Evolutionary conservation across 1,139 yeast genomes (phyloP).

Genomic region (Suhomyces coccinellae): DNA sequence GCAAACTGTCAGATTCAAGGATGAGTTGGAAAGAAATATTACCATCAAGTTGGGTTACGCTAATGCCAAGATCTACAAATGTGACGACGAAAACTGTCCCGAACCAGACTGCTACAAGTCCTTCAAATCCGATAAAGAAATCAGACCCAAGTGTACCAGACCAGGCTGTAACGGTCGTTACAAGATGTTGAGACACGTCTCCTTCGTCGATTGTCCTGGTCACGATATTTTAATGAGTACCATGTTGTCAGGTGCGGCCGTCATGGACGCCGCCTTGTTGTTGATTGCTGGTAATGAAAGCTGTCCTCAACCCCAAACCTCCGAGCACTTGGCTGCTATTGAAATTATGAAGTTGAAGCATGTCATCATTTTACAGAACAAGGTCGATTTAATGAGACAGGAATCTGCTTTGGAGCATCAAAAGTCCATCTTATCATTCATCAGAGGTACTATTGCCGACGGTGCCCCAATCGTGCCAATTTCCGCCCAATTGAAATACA

Average conservation of each 20-base stretch:
- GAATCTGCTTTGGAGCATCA: constrained; percentile 95
- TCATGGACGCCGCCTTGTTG: constrained; percentile 98
- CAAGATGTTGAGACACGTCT: constrained; percentile 89
- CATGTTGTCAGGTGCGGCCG: constrained; percentile 99
- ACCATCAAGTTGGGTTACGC: constrained; percentile 98
- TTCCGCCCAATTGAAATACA: constrained; percentile 97
- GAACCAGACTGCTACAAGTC: constrained; percentile 96
- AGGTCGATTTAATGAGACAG: constrained; percentile 98
- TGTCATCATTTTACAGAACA: constrained; percentile 93
- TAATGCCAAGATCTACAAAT: constrained; percentile 94
- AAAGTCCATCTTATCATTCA: constrained; percentile 85
- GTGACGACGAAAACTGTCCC: constrained; percentile 84
- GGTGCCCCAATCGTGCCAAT: constrained; percentile 99
- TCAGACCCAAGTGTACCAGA: constrained; percentile 86
- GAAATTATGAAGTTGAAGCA: constrained; percentile 98
- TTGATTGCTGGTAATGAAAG: constrained; percentile 98
- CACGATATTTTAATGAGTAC: constrained; percentile 99
- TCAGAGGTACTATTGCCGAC: constrained; percentile 97
- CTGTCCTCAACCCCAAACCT: constrained; percentile 99
- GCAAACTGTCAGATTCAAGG: constrained; percentile 98
- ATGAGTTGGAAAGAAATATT: constrained; percentile 97
- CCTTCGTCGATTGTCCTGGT: constrained; percentile 99
- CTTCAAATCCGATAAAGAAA: constrained; percentile 91
- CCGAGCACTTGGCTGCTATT: constrained; percentile 98
- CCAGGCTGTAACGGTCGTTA: constrained; percentile 85